These are phyloP conservation scores for Coniosporium apollinis DNA, from an alignment of 495 filamentous ascomycete species.

Conservation along the genomic window DNA sequence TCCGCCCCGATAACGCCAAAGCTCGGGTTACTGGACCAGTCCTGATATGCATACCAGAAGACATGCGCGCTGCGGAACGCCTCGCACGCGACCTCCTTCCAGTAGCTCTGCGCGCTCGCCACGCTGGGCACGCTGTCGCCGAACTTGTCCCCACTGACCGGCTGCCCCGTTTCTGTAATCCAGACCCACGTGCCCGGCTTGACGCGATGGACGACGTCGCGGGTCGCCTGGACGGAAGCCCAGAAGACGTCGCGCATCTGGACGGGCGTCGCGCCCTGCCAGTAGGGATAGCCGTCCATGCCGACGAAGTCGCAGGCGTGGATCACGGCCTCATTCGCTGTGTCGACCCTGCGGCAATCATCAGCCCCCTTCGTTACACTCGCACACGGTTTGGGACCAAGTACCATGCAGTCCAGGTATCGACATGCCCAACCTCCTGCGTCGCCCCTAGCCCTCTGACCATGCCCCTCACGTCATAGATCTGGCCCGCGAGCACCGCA, in stretches of 20 bases:
- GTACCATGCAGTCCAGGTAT: constrained; percentile 14
- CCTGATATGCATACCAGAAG: constrained; percentile 21
- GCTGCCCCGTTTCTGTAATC: constrained; percentile 18
- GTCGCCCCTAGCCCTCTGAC: constrained; percentile 11
- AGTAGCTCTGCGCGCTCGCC: constrained; percentile 19
- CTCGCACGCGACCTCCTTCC: constrained; percentile 15
- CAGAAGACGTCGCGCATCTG: constrained; percentile 10
- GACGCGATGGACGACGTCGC: constrained; percentile 11
- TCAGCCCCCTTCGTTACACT: no score
- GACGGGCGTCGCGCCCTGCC: constrained; percentile 8
- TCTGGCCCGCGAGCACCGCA: constrained; percentile 27
- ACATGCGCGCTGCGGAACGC: constrained; percentile 12
- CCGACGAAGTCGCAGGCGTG: constrained; percentile 15
- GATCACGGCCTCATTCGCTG: constrained; percentile 13
- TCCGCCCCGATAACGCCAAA: constrained; percentile 11
- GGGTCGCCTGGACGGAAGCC: constrained; percentile 7
- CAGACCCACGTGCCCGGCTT: constrained; percentile 16
- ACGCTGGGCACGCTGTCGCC: constrained; percentile 12
- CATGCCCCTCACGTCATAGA: constrained; percentile 28
- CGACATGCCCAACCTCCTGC: constrained; percentile 19
- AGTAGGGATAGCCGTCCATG: constrained; percentile 14
- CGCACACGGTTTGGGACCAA: no score
- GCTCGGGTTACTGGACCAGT: constrained; percentile 9
- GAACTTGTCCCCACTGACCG: constrained; percentile 9
- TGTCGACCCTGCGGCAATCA: constrained; percentile 8